Conservation (phyloP, 805 yeast genomes). For the Teunomyces stri region DNA sequence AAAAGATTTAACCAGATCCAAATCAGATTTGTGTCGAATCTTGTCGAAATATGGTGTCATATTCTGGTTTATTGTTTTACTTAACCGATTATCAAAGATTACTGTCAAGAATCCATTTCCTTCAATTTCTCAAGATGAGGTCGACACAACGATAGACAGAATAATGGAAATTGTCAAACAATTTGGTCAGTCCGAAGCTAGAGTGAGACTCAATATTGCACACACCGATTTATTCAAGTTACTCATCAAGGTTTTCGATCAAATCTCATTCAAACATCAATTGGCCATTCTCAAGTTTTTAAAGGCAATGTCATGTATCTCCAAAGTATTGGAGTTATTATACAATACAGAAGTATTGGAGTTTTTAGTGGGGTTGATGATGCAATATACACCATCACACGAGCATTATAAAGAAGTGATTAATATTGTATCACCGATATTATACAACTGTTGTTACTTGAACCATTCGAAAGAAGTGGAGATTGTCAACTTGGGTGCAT, state of each 20-base stretch:
- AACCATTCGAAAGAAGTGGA: slow-evolving; percentile 45
- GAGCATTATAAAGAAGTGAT: slow-evolving; percentile 37
- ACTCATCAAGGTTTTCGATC: slow-evolving; percentile 38
- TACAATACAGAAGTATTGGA: slow-evolving; percentile 43
- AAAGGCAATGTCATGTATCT: slow-evolving; percentile 39
- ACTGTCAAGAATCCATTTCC: slow-evolving; percentile 5
- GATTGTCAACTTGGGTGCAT: slow-evolving; percentile 45
- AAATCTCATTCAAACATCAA: slow-evolving; percentile 31
- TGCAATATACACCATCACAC: slow-evolving; percentile 23
- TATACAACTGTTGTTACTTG: slow-evolving; percentile 52
- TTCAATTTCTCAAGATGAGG: slow-evolving; percentile 2
- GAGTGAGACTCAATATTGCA: slow-evolving; percentile 40
- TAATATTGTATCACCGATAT: slow-evolving; percentile 45
- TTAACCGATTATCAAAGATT: slow-evolving; percentile 29
- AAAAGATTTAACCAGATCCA: slow-evolving; percentile 35
- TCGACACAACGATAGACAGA: slow-evolving; percentile 21
- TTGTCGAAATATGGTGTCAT: slow-evolving; percentile 42
- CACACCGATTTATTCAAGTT: slow-evolving; percentile 40
- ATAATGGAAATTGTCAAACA: slow-evolving; percentile 37
- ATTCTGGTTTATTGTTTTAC: slow-evolving; percentile 42
- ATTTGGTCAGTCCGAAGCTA: slow-evolving; percentile 47
- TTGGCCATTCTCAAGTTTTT: slow-evolving; percentile 43
- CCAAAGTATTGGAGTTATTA: slow-evolving; percentile 29
- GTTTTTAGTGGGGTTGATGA: slow-evolving; percentile 35
- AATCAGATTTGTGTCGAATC: slow-evolving; percentile 42